phyloP scores from a whole-genome alignment of 2,329 filamentous ascomycete species.

The Exophiala sp. region DNA sequence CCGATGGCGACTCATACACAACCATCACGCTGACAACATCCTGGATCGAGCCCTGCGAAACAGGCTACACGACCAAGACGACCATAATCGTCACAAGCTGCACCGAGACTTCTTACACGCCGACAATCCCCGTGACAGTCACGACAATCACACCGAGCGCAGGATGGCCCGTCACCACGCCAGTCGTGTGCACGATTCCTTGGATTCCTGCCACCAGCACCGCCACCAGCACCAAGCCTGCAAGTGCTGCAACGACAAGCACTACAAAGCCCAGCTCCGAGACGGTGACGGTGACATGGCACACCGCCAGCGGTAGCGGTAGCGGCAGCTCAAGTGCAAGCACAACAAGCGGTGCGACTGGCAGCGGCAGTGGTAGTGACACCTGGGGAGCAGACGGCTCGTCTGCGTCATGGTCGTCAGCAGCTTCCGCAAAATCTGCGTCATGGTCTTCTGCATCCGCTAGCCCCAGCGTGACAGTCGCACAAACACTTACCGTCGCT shows the following conservation, averaged over 20 bases:
- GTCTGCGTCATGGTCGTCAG: not conserved
- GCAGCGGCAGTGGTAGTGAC: not conserved
- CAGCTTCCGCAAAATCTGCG: not conserved
- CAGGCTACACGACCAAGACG: slow-evolving; percentile 13
- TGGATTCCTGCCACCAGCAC: not conserved
- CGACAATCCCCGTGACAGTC: slow-evolving; percentile 11
- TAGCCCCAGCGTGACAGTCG: slow-evolving; percentile 14
- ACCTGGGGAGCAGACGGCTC: not conserved
- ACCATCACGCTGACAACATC: slow-evolving; percentile 11
- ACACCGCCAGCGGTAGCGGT: no score
- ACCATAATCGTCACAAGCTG: slow-evolving; percentile 14
- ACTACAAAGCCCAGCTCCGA: not conserved
- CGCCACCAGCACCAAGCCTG: not conserved
- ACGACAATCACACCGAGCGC: slow-evolving; percentile 11
- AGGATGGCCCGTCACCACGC: slow-evolving; percentile 12
- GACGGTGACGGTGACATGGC: slow-evolving; percentile 1
- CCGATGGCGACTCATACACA: not conserved
- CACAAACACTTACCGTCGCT: slow-evolving; percentile 15
- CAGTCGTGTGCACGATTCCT: slow-evolving; percentile 4
- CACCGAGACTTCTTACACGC: slow-evolving; percentile 12
- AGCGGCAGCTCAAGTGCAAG: no score
- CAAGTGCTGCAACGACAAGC: not conserved
- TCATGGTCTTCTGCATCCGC: not conserved
- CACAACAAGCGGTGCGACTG: not conserved
- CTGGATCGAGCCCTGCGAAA: slow-evolving; percentile 12